Evolutionary conservation across 495 filamentous ascomycete species (phyloP).

Genomic region (Penicillium mononematosum): DNA sequence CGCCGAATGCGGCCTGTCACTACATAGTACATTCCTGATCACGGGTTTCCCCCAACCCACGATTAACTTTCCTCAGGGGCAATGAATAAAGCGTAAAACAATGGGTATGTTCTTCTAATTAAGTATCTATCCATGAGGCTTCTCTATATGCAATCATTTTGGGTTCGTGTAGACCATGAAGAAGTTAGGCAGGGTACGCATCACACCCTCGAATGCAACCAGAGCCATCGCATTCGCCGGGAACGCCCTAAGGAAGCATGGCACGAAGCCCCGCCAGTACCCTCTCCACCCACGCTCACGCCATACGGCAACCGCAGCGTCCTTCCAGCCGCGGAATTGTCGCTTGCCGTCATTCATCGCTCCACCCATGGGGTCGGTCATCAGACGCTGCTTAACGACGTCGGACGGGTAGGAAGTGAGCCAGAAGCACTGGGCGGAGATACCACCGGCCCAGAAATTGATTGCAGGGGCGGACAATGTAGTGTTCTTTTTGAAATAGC

Average conservation of each 20-base stretch:
- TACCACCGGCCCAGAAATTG: slow-evolving; percentile 96
- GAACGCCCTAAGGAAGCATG: slow-evolving; percentile 91
- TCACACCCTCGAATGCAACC: slow-evolving; percentile 88
- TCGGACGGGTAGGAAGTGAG: slow-evolving; percentile 86
- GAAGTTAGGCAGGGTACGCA: slow-evolving; percentile 64
- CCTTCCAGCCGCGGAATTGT: slow-evolving; percentile 72
- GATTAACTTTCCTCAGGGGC: neutral
- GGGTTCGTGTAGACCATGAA: neutral
- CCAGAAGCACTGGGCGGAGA: slow-evolving; percentile 94
- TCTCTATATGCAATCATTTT: neutral
- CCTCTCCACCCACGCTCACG: slow-evolving; percentile 70
- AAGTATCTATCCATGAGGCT: neutral
- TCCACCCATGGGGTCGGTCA: slow-evolving; percentile 85
- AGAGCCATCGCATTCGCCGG: slow-evolving; percentile 94
- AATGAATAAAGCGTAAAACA: neutral
- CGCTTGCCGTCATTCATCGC: slow-evolving; percentile 65
- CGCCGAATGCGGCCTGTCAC: slow-evolving; percentile 22
- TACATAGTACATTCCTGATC: slow-evolving; percentile 25
- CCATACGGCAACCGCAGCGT: slow-evolving; percentile 76
- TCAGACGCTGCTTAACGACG: slow-evolving; percentile 96
- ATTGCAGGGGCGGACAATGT: slow-evolving; percentile 72
- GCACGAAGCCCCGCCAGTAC: slow-evolving; percentile 91
- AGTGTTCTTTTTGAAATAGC: slow-evolving; percentile 63
- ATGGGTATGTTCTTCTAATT: slow-evolving; percentile 2
- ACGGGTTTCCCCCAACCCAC: neutral